phyloP scores from a whole-genome alignment of 352 stramenopile species.

The Phytophthora tentaculata region DNA sequence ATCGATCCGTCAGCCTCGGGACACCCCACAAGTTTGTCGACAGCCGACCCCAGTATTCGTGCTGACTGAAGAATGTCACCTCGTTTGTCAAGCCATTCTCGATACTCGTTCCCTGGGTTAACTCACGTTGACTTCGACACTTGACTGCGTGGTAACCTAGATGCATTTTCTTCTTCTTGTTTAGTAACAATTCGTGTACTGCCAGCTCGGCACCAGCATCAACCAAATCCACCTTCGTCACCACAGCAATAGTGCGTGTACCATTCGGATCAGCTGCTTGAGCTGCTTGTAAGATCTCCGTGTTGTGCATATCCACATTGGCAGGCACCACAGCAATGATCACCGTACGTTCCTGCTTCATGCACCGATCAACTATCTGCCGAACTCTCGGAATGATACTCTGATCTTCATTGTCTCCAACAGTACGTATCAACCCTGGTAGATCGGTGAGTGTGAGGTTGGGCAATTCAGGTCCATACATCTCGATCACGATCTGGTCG shows the following conservation, averaged over 20 bases:
- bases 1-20: conserved; percentile 32
- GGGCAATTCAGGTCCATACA: conserved; percentile 61
- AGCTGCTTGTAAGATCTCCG: conserved; percentile 78
- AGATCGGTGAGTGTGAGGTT: conserved; percentile 87
- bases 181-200: conserved; percentile 78
- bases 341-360: conserved; percentile 71
- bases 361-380: conserved; percentile 73
- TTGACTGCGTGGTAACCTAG: conserved; percentile 90
- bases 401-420: conserved; percentile 65
- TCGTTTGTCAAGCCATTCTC: conserved; percentile 59
- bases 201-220: conserved; percentile 73
- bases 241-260: conserved; percentile 74
- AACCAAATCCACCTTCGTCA: conserved; percentile 91
- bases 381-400: conserved; percentile 74
- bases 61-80: conserved; percentile 57
- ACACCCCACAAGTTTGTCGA: conserved; percentile 44
- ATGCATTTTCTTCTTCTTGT: conserved; percentile 69
- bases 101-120: conserved; percentile 64
- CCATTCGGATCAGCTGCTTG: conserved; percentile 63
- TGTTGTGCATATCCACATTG: conserved; percentile 89
- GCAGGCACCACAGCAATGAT: conserved; percentile 88
- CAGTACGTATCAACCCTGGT: conserved; percentile 70
- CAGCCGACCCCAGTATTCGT: conserved; percentile 53
- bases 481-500: conserved; percentile 81
- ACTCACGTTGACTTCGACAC: conserved; percentile 75